Evolutionary conservation across 768 basidiomycete species (phyloP).

Genomic region (Mycena kentingensis): DNA sequence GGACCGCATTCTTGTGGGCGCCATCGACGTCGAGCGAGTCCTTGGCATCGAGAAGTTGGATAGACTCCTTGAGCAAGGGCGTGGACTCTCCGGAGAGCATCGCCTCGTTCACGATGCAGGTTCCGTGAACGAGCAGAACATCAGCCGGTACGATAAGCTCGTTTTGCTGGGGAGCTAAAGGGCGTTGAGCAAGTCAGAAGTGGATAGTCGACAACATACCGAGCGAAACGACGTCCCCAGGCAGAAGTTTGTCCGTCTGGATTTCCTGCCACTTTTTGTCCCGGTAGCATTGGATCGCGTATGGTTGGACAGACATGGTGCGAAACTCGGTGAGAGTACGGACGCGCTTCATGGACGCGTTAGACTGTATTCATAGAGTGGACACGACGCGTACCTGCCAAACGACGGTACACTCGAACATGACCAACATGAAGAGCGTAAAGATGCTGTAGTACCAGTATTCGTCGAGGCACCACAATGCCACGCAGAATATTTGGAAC

Average conservation of each 20-base stretch:
- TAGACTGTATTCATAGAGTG: background rate
- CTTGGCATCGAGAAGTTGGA: conserved; percentile 73
- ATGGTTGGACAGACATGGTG: conserved; percentile 94
- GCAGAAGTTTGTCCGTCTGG: conserved; percentile 84
- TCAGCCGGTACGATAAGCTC: conserved; percentile 95
- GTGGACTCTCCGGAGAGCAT: conserved; percentile 99
- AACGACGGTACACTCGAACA: conserved; percentile 98
- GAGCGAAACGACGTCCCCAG: conserved; percentile 89
- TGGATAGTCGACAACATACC: conserved; percentile 35
- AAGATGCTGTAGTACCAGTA: conserved; percentile 99
- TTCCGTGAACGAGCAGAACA: conserved; percentile 87
- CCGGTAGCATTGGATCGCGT: conserved; percentile 80
- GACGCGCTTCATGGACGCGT: conserved; percentile 61
- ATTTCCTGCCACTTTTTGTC: conserved; percentile 78
- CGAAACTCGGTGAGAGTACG: conserved; percentile 92
- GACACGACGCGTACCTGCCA: conserved; percentile 83
- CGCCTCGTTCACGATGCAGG: conserved; percentile 97
- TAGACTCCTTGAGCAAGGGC: conserved; percentile 92
- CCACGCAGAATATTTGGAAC: conserved; percentile 97
- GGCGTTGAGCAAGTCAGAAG: conserved; percentile 8
- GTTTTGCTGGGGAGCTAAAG: conserved; percentile 60
- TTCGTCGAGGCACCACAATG: conserved; percentile 96
- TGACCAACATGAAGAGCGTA: conserved; percentile 96
- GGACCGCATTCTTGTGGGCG: conserved; percentile 80
- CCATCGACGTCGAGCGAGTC: conserved; percentile 87